Evolutionary conservation across 352 stramenopile genomes (phyloP).

Genomic region (Globisporangium sylvaticum): DNA sequence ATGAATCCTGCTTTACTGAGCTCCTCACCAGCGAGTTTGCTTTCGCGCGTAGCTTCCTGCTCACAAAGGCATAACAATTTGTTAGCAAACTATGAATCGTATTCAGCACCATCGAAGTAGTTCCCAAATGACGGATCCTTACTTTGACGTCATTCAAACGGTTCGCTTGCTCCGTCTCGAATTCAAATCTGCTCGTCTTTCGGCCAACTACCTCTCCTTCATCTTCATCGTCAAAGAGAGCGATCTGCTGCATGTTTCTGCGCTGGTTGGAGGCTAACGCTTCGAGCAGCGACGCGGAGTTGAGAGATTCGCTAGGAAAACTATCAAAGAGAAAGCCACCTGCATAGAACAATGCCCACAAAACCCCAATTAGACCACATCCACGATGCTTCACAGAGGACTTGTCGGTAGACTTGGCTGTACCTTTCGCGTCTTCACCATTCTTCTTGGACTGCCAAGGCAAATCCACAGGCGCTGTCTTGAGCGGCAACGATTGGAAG

Average conservation of each 20-base stretch:
- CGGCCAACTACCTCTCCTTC: not conserved
- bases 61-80: not conserved
- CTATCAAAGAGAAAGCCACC: constrained; percentile 28
- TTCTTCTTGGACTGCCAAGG: constrained; percentile 24
- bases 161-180: not conserved
- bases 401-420: not conserved
- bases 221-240: constrained; percentile 13
- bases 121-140: not conserved
- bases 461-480: constrained; percentile 31
- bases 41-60: not conserved
- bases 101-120: not conserved
- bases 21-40: not conserved
- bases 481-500: constrained; percentile 44
- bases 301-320: constrained; percentile 27
- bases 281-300: constrained; percentile 35
- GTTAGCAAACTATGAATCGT: not conserved
- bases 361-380: not conserved
- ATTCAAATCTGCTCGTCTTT: not conserved
- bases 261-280: constrained; percentile 21
- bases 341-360: not conserved
- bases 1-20: not conserved
- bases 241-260: not conserved
- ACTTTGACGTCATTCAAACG: not conserved
- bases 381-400: not conserved
- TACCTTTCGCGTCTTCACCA: not conserved